phyloP scores from a whole-genome alignment of 2,329 filamentous ascomycete genomes.

The Xylaria sp. region DNA sequence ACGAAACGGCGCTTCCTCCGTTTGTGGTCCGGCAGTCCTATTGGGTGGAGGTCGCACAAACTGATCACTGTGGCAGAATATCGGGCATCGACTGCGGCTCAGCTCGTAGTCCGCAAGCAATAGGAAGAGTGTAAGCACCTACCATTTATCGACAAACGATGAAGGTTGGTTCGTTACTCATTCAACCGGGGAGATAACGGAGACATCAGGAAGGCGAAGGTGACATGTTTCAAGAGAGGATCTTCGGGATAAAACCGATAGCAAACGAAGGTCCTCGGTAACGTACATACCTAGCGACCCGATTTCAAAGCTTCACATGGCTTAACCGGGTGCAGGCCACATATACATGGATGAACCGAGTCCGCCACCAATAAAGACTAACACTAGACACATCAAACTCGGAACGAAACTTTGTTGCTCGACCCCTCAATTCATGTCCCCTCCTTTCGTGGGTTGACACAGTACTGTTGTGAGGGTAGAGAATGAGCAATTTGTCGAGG shows the following conservation, averaged over 20 bases:
- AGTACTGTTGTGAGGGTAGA: conserved; percentile 5
- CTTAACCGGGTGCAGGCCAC: conserved; percentile 24
- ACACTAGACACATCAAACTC: conserved; percentile 29
- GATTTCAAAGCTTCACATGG: conserved; percentile 24
- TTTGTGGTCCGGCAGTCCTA: conserved; percentile 9
- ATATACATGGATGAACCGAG: conserved; percentile 29
- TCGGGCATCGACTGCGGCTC: conserved; percentile 13
- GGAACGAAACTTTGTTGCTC: conserved; percentile 30
- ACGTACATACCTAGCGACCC: conserved; percentile 19
- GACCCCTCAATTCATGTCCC: conserved; percentile 22
- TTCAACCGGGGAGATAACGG: conserved; percentile 13
- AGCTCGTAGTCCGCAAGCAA: conserved; percentile 12
- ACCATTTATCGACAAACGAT: conserved; percentile 13
- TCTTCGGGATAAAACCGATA: conserved; percentile 7
- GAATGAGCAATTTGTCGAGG: background rate
- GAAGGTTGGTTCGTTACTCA: conserved; percentile 15
- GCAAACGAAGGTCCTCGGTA: conserved; percentile 15
- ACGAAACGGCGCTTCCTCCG: conserved; percentile 15
- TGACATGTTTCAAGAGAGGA: background rate
- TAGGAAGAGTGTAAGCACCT: conserved; percentile 4
- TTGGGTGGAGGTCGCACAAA: conserved; percentile 12
- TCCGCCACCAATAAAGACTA: conserved; percentile 20
- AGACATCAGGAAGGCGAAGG: conserved; percentile 8
- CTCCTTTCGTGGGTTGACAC: conserved; percentile 18
- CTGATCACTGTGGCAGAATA: conserved; percentile 12